Percentiles rank a stretch among this genome's conserved stretches.
Evolutionary conservation across 1,139 yeast genomes (phyloP).

Genomic region (Magnusiomyces suaveolens): DNA sequence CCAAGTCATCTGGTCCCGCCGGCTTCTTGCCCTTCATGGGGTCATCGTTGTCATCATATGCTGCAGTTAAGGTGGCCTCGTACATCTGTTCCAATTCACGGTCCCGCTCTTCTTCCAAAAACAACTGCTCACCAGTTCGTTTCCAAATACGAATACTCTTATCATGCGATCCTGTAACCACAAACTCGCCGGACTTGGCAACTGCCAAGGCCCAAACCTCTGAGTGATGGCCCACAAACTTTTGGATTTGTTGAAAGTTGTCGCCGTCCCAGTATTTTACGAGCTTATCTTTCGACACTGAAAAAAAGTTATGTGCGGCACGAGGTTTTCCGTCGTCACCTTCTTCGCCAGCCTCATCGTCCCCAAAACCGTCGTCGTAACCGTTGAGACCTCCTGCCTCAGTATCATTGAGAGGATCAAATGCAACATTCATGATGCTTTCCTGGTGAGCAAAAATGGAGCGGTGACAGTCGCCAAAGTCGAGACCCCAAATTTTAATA

Average conservation of each 20-base stretch:
- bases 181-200: constrained; percentile 58
- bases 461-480: constrained; percentile 96
- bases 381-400: neutral
- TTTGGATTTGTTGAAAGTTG: constrained; percentile 88
- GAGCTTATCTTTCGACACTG: constrained; percentile 80
- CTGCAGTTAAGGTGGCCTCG: constrained; percentile 62
- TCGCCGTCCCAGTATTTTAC: constrained; percentile 98
- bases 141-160: constrained; percentile 87
- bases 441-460: constrained; percentile 96
- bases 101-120: constrained; percentile 91
- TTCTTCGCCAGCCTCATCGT: neutral
- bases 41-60: constrained; percentile 48
- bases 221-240: constrained; percentile 72
- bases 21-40: constrained; percentile 10
- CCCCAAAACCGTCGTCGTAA: constrained; percentile 1
- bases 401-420: constrained; percentile 42
- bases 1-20: constrained; percentile 20
- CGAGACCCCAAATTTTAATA: constrained; percentile 96
- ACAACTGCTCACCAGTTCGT: constrained; percentile 87
- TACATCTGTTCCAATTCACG: constrained; percentile 88
- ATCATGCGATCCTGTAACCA: constrained; percentile 88
- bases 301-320: constrained; percentile 76
- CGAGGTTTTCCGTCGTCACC: constrained; percentile 27
- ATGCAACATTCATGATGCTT: constrained; percentile 78
- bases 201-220: constrained; percentile 90